phyloP scores from a whole-genome alignment of 805 yeast genomes.

The Scheffersomyces coipomensis region DNA sequence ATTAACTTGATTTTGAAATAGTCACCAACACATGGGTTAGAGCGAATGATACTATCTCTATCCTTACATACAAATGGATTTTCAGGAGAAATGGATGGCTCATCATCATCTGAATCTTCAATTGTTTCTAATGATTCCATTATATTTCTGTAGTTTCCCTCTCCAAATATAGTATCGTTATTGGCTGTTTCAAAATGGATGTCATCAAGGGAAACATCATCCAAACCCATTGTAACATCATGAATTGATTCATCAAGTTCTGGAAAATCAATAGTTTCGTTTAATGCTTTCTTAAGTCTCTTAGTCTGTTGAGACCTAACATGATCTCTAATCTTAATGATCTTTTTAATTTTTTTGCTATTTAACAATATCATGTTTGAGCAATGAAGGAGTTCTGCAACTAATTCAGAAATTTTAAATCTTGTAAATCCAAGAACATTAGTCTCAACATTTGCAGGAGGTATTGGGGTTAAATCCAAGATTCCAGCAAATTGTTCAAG shows the following conservation, averaged over 20 bases:
- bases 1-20: slow-evolving; percentile 75
- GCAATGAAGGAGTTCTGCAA: slow-evolving; percentile 94
- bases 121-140: slow-evolving; percentile 25
- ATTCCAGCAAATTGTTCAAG: slow-evolving; percentile 69
- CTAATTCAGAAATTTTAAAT: slow-evolving; percentile 84
- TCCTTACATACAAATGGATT: slow-evolving; percentile 41
- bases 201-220: slow-evolving; percentile 35
- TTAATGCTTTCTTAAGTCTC: slow-evolving; percentile 44
- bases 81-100: slow-evolving; percentile 41
- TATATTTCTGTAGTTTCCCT: slow-evolving; percentile 17
- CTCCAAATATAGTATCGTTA: slow-evolving; percentile 8
- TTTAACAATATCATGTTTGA: slow-evolving; percentile 94
- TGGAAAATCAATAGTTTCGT: slow-evolving; percentile 24
- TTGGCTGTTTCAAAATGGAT: slow-evolving; percentile 18
- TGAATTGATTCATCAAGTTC: slow-evolving; percentile 20
- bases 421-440: slow-evolving; percentile 83
- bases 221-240: slow-evolving; percentile 36
- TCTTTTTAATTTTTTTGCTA: slow-evolving; percentile 66
- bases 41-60: slow-evolving; percentile 36
- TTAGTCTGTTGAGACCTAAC: slow-evolving; percentile 47
- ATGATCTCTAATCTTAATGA: slow-evolving; percentile 66
- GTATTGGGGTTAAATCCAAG: slow-evolving; percentile 39
- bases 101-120: slow-evolving; percentile 44
- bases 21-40: slow-evolving; percentile 80
- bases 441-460: slow-evolving; percentile 13